Conservation (phyloP, 1,284 basidiomycete genomes). For the Cutaneotrichosporon sp. region DNA sequence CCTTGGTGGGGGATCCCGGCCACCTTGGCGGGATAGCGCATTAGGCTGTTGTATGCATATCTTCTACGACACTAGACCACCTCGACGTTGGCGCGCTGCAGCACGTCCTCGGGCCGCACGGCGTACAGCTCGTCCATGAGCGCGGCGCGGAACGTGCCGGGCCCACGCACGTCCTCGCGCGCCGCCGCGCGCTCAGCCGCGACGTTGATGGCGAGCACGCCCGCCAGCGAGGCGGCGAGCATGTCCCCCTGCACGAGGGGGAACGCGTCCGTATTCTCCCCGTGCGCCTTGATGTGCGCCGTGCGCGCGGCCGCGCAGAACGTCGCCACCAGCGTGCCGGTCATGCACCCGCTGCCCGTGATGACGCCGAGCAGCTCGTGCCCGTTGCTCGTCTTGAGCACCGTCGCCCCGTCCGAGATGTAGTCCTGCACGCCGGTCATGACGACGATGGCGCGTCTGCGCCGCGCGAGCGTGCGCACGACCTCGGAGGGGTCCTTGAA, state of each 20-base stretch:
- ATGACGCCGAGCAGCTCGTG: slow-evolving; percentile 73
- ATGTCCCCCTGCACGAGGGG: slow-evolving; percentile 68
- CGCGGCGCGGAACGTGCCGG: slow-evolving; percentile 83
- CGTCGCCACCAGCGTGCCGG: slow-evolving; percentile 58
- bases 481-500: slow-evolving; percentile 74
- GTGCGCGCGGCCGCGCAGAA: slow-evolving; percentile 72
- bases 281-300: slow-evolving; percentile 23
- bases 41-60: slow-evolving; percentile 4
- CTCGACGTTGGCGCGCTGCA: slow-evolving; percentile 59
- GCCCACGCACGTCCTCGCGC: slow-evolving; percentile 71
- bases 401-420: slow-evolving; percentile 75
- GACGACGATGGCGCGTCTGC: slow-evolving; percentile 81
- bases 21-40: too few relatives aligned
- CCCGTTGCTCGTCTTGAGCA: slow-evolving; percentile 74
- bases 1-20: too few relatives aligned
- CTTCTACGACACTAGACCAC: slow-evolving; percentile 21
- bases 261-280: slow-evolving; percentile 19
- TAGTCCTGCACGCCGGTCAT: slow-evolving; percentile 84
- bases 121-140: slow-evolving; percentile 78
- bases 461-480: slow-evolving; percentile 69
- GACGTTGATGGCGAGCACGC: slow-evolving; percentile 73
- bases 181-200: slow-evolving; percentile 77
- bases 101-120: slow-evolving; percentile 63
- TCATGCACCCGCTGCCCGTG: slow-evolving; percentile 88
- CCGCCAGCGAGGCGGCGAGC: slow-evolving; percentile 68